Base-by-base conservation (phyloP, 805 yeast genomes). In the Ogataea thermomethanolica region DNA sequence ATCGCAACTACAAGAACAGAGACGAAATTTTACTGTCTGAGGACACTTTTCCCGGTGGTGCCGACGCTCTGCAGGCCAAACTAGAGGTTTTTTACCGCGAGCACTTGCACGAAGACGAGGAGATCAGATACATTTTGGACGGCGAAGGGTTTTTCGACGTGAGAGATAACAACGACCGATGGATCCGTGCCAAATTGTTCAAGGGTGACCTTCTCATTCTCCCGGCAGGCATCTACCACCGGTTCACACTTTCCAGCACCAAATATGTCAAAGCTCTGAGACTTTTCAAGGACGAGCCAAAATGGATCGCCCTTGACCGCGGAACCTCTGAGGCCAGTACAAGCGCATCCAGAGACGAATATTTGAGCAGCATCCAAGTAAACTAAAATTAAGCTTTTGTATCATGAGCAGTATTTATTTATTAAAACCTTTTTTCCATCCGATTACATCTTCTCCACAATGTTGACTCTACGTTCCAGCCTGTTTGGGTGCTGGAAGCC, bases 41-140 rank as follows among this genome's bases (percentile, higher is more conserved):
- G 22, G 73, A 64, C 3, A 70, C 84, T 0, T 78, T 88, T 56
- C 76, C 78, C 0, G 78, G 81, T 15, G 79, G 79, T 26, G 81
- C 77, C 38, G 60, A 57, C 3, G 81, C 76, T 0, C 76, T 84
- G 54, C 70, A 77, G 48, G 69, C 67, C 36, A 87, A 88, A 61
- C 70, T 91, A 61, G 69, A 74, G 47, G 73, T 65, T 30, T 89
- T 90, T 62, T 86, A 79, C 66, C 68, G 74, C 33, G 96, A 91
- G 57, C 99, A 91, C 62, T 70, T 88, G 39, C 99, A 91, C 59
- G 98, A 91, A 59, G 99, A 91, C 59, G 99, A 91, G 65, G 99
- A 91, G 67, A 91, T 91, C 58, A 71, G 99, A 50, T 91, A 89
- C 64, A 78, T 89, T 38, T 56, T 84, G 13, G 95, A 84, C 21